These are phyloP conservation scores for Ascoidea asiatica DNA, from an alignment of 805 yeast genomes.

Conservation along the genomic window DNA sequence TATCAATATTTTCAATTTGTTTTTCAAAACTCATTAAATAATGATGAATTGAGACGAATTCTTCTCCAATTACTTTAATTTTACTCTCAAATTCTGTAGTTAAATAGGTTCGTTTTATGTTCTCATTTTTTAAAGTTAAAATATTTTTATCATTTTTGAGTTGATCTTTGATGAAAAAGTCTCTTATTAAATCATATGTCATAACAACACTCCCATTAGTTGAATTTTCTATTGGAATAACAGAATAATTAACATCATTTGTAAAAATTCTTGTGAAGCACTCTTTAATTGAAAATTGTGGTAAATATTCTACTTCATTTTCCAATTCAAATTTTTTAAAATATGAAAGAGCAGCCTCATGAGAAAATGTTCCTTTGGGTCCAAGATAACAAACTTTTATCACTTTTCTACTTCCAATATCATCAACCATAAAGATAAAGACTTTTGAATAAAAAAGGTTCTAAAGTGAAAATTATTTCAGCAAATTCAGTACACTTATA, in stretches of 20 bases:
- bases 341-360: constrained; percentile 50
- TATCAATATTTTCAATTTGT: constrained; percentile 30
- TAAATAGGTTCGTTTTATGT: too few relatives aligned
- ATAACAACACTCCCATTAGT: constrained; percentile 88
- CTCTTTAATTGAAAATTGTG: constrained; percentile 28
- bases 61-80: constrained; percentile 58
- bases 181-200: constrained; percentile 72
- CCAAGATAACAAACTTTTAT: constrained; percentile 64
- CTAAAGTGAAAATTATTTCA: too few relatives aligned
- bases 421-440: too few relatives aligned
- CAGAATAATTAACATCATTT: constrained; percentile 45
- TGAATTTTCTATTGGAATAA: constrained; percentile 88
- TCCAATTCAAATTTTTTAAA: constrained; percentile 21
- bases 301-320: constrained; percentile 14
- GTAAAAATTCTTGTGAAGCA: constrained; percentile 47
- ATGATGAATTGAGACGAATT: constrained; percentile 74
- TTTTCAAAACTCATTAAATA: constrained; percentile 41
- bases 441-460: too few relatives aligned
- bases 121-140: too few relatives aligned
- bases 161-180: constrained; percentile 29
- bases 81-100: too few relatives aligned
- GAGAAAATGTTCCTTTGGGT: constrained; percentile 88
- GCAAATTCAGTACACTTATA: too few relatives aligned
- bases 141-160: constrained; percentile 11
- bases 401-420: too few relatives aligned